These are phyloP conservation scores for Candolleomyces efflorescens DNA, from an alignment of 768 basidiomycete species.

Conservation along the genomic window DNA sequence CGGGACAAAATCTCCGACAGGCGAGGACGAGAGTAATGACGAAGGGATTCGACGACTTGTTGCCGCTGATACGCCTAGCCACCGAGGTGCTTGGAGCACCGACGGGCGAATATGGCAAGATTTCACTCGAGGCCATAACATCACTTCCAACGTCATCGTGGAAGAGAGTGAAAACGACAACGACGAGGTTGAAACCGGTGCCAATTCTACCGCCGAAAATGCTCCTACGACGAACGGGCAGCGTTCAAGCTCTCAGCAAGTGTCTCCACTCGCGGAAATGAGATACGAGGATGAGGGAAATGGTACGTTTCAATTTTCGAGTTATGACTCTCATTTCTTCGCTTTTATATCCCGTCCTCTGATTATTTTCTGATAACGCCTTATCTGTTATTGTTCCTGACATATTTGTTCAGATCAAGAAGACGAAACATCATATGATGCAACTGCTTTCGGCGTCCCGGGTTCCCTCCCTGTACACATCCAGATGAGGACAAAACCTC, in stretches of 20 bases:
- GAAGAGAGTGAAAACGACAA: slow-evolving; percentile 29
- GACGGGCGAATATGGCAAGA: slow-evolving; percentile 61
- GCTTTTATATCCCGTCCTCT: not conserved
- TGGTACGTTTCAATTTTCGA: not conserved
- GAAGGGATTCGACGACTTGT: slow-evolving; percentile 56
- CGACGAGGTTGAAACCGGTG: slow-evolving; percentile 13
- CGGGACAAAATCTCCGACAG: slow-evolving; percentile 8
- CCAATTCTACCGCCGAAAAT: not conserved
- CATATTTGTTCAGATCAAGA: not conserved
- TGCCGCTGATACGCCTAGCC: slow-evolving; percentile 67
- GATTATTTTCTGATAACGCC: not conserved
- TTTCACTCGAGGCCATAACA: slow-evolving; percentile 40
- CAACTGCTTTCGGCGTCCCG: slow-evolving; percentile 30
- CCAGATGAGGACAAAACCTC: slow-evolving; percentile 28
- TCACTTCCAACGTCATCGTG: slow-evolving; percentile 17
- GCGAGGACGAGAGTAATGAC: slow-evolving; percentile 22
- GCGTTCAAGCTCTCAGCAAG: not conserved
- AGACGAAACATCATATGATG: not conserved
- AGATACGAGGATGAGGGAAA: not conserved
- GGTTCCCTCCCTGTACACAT: slow-evolving; percentile 66
- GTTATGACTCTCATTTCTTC: no score
- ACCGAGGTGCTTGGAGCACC: slow-evolving; percentile 65
- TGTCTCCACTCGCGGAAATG: not conserved
- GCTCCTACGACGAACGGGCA: not conserved
- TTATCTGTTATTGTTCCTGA: no score